A percentile compares a stretch with the other conserved stretches of the same genome.
Conservation (phyloP, 2,329 filamentous ascomycete species). For the Arthrinium phaeospermum region DNA sequence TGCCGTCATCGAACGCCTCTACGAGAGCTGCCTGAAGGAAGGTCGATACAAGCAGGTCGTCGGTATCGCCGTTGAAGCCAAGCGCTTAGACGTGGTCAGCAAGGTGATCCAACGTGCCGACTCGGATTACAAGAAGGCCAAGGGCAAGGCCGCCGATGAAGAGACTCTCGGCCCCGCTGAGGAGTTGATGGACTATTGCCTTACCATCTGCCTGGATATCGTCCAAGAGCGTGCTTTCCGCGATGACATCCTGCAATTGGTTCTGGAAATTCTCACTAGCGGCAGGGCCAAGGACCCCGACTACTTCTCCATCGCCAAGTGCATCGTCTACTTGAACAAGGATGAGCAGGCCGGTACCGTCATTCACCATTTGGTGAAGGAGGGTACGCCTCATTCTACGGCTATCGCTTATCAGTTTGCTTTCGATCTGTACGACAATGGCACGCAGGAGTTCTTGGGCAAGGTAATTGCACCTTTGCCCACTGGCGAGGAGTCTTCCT, state of each 20-base stretch:
- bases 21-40: conserved; percentile 85
- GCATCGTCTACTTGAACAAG: conserved; percentile 93
- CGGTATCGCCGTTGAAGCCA: conserved; percentile 93
- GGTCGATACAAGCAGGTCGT: conserved; percentile 95
- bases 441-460: conserved; percentile 92
- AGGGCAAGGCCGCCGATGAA: conserved; percentile 62
- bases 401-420: conserved; percentile 96
- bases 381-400: conserved; percentile 77
- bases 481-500: conserved; percentile 47
- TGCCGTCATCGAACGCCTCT: conserved; percentile 83
- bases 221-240: conserved; percentile 91
- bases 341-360: conserved; percentile 89
- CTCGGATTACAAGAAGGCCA: conserved; percentile 78
- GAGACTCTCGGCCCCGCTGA: conserved; percentile 69
- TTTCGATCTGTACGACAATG: conserved; percentile 98
- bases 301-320: conserved; percentile 98
- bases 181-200: conserved; percentile 94
- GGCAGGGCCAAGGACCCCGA: conserved; percentile 87
- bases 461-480: conserved; percentile 87
- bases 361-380: conserved; percentile 79
- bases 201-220: conserved; percentile 96
- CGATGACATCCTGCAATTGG: conserved; percentile 82
- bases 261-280: conserved; percentile 86
- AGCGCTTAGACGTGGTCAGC: conserved; percentile 86
- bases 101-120: conserved; percentile 88